Conservation (phyloP, 371 early-diverging fungal genomes). For the Zancudomyces culisetae region DNA sequence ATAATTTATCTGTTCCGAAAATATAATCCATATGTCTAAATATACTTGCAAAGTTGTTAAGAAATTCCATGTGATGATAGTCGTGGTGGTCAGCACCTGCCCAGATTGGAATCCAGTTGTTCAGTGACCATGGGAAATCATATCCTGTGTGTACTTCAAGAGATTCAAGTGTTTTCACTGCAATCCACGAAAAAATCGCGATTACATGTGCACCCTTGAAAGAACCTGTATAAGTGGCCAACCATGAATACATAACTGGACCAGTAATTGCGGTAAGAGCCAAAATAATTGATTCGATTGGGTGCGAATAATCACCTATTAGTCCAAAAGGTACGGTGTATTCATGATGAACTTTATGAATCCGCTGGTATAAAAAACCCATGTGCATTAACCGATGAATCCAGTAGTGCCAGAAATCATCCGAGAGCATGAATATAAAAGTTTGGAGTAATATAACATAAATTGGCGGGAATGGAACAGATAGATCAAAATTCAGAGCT, state of each 20-base stretch:
- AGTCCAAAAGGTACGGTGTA: constrained; percentile 79
- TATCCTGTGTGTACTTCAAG: constrained; percentile 89
- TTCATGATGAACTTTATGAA: constrained; percentile 89
- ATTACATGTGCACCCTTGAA: constrained; percentile 52
- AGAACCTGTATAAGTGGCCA: too few relatives aligned
- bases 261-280: constrained; percentile 58
- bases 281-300: constrained; percentile 52
- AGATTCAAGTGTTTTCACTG: constrained; percentile 52
- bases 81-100: constrained; percentile 70
- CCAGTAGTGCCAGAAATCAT: constrained; percentile 64
- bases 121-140: constrained; percentile 81
- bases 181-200: constrained; percentile 63
- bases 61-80: constrained; percentile 62
- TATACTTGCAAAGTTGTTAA: constrained; percentile 56
- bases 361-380: constrained; percentile 63
- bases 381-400: constrained; percentile 73
- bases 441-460: constrained; percentile 37
- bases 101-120: constrained; percentile 52
- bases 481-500: constrained; percentile 60
- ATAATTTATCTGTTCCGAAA: constrained; percentile 61
- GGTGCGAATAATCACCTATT: constrained; percentile 72
- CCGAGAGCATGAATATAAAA: constrained; percentile 55
- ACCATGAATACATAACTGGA: constrained; percentile 39
- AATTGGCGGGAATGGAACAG: constrained; percentile 67
- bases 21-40: constrained; percentile 72